Base-by-base conservation (phyloP, 2,329 filamentous ascomycete genomes). In the Penicillium sp. region DNA sequence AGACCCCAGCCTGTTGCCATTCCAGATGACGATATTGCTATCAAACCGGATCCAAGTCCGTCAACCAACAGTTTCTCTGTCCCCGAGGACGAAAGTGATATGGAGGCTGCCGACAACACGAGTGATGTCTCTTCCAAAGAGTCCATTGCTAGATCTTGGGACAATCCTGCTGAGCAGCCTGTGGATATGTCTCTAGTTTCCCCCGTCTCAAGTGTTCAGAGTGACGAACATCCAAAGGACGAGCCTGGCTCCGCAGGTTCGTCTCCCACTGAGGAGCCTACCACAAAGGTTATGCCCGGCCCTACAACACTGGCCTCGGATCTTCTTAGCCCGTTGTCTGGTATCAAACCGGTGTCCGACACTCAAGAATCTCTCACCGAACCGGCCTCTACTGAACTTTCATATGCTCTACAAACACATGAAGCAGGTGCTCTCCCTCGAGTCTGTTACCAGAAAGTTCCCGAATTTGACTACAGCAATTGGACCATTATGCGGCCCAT, bases 11-110 rank as follows among this genome's bases (percentile, higher is more conserved):
- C 63, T 32, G 60, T 54, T 8, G 15, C 29, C 25, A 42, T 40
- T 35, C 21, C 31, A 25, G 39, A 32, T 23, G 27, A 51, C 45
- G 16, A 32, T 39, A 37, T 27, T 23, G 15, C 38, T 10, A 21
- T 44, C 46, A n/a, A 46, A 16, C 32, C 16, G 32, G 27, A 57
- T 18, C 12, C 49, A 13, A 59, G 48, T 29, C 54, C 55, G 12
- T 56, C 66, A 3, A 68, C 61, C 25, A 77, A 77, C 53, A 75
- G 68, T 13, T 77, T 76, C 54, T 66, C 65, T 46, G 73, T 75
- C 8, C 73, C 75, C 15, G 73, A 75, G 16, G 72, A 72, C 27
- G 73, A 77, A 29, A 71, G 71, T 35, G 65, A 70, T 46, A 50
- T 63, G 6, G 65, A 54, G 9, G 42, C 45, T 12, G 31, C 29